Base-by-base conservation (phyloP, 2,329 filamentous ascomycete species). In the Diaporthe sp. region DNA sequence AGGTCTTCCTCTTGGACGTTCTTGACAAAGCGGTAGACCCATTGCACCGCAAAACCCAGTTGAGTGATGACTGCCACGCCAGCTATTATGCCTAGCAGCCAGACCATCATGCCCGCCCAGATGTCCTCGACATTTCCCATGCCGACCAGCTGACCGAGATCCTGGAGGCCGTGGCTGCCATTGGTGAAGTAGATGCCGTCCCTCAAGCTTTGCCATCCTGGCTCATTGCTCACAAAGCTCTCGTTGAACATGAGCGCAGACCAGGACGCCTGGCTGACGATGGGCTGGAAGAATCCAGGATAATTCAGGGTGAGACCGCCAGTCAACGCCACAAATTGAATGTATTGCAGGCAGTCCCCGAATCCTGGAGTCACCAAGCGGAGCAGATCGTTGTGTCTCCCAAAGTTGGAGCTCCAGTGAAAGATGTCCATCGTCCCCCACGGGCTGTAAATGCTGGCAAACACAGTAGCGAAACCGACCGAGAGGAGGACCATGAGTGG, bases 351-450 rank as follows among this genome's bases (percentile, higher is more conserved):
- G 80, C 97, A 99, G 81, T 99, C 97, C 9, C 95, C 95, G 81
- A 99, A 98, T 0, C 97, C 97, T 7, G 97, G 97, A 0, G 97
- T 99, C 44, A 99, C 95, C 63, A 99, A 88, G 72, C 97, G 92
- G 71, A 99, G 87, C 77, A 98, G 87, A 84, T 99, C 97, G 75
- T 94, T 94, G 79, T 99, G 97, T 78, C 96, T 92, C 47, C 97
- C 97, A 81, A 97, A 98, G 81, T 99, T 99, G 80, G 95, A 97
- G n/a, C 95, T 95, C 95, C 96, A 99, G 78, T 94, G 92, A 82
- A 98, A 98, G 27, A 96, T 88, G 81, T 99, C 94, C 10, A 91
- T 91, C 1, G 95, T 94, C 27, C 97, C 97, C 96, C 97, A 99
- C 0, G 97, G 97, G 80, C 96, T 98, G 81, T 92, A 96, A 50